Base-by-base conservation (phyloP, 1,284 basidiomycete genomes). In the Golubevia pallescens region DNA sequence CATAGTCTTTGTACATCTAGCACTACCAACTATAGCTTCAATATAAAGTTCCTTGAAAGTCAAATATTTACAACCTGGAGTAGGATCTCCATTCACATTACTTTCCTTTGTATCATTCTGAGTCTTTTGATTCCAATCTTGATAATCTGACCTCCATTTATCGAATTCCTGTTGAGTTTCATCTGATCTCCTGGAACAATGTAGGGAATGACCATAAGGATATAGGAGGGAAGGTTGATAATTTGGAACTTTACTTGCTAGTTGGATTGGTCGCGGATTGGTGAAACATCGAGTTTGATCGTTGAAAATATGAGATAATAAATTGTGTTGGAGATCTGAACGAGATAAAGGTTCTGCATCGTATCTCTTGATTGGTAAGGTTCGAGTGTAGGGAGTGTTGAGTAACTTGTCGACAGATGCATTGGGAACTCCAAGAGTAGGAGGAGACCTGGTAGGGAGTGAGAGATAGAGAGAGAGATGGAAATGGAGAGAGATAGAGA, bases 21-120 rank as follows among this genome's bases (percentile, higher is more conserved):
- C 89, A 28, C 92, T 93, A 83, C 91, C 90, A 84, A 92, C 90
- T 67, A 95, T 85, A 13, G 92, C 90, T 78, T 92, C 91, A 69
- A 93, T 89, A 86, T 95, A 96, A 70, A 95, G 89, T 83, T 94
- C 92, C 71, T 90, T 89, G 84, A 96, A 95, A 61, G 90, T 90
- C 52, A 84, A 74, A 61, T 74, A 72, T 19, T 75, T 65, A 8
- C 70, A 68, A 19, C 81, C 81, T 2, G 77, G 68, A 19, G 74
- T 61, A 13, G 74, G 70, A 57, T 71, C 78, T 32, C 73, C 69
- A 48, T 75, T 28, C n/a, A 71, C 66, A 34, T 75, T 58, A 24
- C 68, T 61, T 5, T 65, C 5, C 3, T 10, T 10, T 10, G 3
- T 3, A 28, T 21, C 10, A 4, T 3, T 10, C 34, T 38, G 34